Percentiles rank a stretch among this genome's conserved stretches.
Conservation (phyloP, 2,329 filamentous ascomycete genomes). For the Beauveria sp. region DNA sequence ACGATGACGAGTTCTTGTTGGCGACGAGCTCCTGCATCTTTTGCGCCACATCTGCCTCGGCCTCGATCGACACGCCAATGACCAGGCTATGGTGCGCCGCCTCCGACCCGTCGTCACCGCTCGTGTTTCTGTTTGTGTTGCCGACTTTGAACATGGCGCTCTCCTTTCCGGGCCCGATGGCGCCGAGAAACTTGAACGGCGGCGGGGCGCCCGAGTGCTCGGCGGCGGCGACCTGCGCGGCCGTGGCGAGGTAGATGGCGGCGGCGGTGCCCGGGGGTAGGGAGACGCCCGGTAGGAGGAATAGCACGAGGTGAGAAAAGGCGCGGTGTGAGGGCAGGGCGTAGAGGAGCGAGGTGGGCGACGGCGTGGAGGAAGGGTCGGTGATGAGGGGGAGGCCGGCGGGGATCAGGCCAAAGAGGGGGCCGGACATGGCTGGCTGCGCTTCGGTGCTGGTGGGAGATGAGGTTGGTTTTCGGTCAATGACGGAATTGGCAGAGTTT, state of each 20-base stretch:
- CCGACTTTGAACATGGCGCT: constrained; percentile 82
- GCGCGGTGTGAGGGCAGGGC: constrained; percentile 37
- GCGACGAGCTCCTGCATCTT: constrained; percentile 54
- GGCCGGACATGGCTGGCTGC: constrained; percentile 29
- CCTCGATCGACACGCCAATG: constrained; percentile 77
- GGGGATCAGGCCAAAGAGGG: constrained; percentile 53
- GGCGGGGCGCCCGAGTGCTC: constrained; percentile 21
- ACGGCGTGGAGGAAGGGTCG: constrained; percentile 43
- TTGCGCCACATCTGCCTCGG: constrained; percentile 60
- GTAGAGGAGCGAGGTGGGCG: constrained; percentile 50
- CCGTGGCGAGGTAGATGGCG: constrained; percentile 74
- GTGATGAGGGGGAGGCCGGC: constrained; percentile 52
- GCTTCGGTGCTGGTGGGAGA: no score
- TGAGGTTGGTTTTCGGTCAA: no score
- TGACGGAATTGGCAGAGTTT: no score
- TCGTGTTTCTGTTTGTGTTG: not conserved
- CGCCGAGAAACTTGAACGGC: constrained; percentile 79
- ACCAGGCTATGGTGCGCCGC: constrained; percentile 43
- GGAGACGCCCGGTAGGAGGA: constrained; percentile 70
- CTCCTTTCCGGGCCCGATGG: constrained; percentile 82
- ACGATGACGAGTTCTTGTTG: constrained; percentile 17
- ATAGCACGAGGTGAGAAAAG: constrained; percentile 81
- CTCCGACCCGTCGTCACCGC: not conserved
- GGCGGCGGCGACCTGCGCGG: constrained; percentile 31
- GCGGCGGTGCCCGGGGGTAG: constrained; percentile 73